A percentile compares a stretch with the other conserved stretches of the same genome.
These are phyloP conservation scores for Monascus ruber DNA, from an alignment of 2,329 filamentous ascomycete genomes.

Conservation along the genomic window DNA sequence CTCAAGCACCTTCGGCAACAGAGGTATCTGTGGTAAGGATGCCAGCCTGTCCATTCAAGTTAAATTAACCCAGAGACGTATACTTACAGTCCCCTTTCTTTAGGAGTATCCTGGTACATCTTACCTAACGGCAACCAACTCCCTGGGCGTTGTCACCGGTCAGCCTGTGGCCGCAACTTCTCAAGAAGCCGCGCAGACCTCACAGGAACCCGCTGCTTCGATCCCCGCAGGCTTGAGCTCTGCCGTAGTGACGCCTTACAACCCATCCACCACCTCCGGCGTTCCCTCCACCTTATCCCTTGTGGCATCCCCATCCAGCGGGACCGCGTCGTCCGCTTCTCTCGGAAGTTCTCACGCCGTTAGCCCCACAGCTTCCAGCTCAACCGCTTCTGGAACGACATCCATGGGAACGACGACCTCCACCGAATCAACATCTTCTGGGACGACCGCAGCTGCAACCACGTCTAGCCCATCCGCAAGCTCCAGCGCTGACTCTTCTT, in stretches of 20 bases:
- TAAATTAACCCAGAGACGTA: neutral
- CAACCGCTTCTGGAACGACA: conserved; percentile 8
- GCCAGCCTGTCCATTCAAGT: neutral
- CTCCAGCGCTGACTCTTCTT: conserved; percentile 6
- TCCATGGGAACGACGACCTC: conserved; percentile 14
- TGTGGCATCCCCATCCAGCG: conserved; percentile 6
- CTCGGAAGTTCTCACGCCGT: too few relatives aligned
- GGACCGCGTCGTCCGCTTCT: too few relatives aligned
- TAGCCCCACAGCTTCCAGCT: conserved; percentile 11
- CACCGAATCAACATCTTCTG: conserved; percentile 7
- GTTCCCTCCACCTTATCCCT: conserved; percentile 14
- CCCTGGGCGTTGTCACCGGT: conserved; percentile 39
- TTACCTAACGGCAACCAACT: conserved; percentile 39
- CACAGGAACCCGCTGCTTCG: conserved; percentile 27
- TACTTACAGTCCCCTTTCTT: conserved; percentile 4
- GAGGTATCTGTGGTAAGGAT: conserved; percentile 2
- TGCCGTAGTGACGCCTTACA: conserved; percentile 15
- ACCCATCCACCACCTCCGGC: conserved; percentile 6
- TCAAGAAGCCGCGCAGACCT: conserved; percentile 19
- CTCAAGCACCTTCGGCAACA: neutral
- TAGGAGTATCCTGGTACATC: conserved; percentile 35
- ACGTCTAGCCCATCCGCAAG: conserved; percentile 1
- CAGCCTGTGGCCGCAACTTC: conserved; percentile 26
- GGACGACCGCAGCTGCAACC: neutral
- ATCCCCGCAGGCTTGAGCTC: conserved; percentile 32